Base-by-base conservation (phyloP, 805 yeast genomes). In the Saccharomycopsis malanga region DNA sequence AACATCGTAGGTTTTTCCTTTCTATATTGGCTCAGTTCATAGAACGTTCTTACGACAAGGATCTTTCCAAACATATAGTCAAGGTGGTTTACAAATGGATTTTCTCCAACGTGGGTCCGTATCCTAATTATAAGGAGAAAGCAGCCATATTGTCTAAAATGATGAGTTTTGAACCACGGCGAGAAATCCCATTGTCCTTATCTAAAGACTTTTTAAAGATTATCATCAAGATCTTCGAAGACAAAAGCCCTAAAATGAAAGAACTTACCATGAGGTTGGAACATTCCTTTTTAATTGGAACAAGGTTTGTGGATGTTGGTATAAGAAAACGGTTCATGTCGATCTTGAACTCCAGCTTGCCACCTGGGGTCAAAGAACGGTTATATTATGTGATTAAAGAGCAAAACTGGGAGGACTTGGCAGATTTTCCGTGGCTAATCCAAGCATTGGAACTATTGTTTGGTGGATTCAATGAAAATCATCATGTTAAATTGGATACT, bases 361-460 rank as follows among this genome's bases (percentile, higher is more conserved):
- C 89, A 52, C 74, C 70, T 43, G 88, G 85, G 54, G 72, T 88
- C 21, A 76, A 77, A 55, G 87, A 86, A 61, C 72, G 98, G 49
- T 68, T 93, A 30, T 79, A 82, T 54, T 94, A 94, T 56, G 82
- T 91, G 6, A 75, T 94, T n/a, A 70, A 91, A 34, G 98, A 93
- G 57, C 99, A 93, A 61, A 91, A 87, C 58, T 93, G 99, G 99
- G 99, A 93, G 60, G 83, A 77, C 54, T 68, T 93, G 34, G 89
- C 95, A 0, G 98, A 93, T 55, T 85, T 84, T 57, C 85, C 88
- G 36, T 93, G 98, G 98, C 66, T 91, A 52, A 87, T 87, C 61
- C 98, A 91, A 62, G 98, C 96, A 0, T 69, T 87, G 17, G 96
- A 89, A 59, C 65, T 94, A 24, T 65, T 93, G 4, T 87, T 83